These are phyloP conservation scores for Vitis cinerea DNA, from an alignment of 164 flowering plant species.

Conservation along the genomic window DNA sequence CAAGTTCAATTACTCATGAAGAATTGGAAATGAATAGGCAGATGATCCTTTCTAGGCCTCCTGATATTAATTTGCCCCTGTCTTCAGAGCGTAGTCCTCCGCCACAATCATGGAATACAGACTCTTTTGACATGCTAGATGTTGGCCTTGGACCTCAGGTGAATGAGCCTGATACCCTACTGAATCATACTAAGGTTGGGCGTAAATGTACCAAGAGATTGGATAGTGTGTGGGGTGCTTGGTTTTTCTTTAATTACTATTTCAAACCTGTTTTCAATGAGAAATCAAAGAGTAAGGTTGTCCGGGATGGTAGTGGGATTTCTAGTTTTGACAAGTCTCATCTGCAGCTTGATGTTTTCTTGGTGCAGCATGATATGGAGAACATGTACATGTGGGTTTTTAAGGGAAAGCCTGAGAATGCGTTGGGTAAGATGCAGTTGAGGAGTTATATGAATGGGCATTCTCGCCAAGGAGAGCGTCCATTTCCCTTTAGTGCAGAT, in stretches of 20 bases:
- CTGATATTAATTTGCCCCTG: constrained; percentile 31
- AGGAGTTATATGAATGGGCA: constrained; percentile 44
- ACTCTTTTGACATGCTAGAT: constrained; percentile 22
- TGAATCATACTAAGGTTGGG: constrained; percentile 26
- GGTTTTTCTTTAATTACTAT: constrained; percentile 37
- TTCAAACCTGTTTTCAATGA: constrained; percentile 39
- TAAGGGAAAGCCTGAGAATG: constrained; percentile 39
- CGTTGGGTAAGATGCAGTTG: constrained; percentile 43
- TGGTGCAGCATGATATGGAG: constrained; percentile 48
- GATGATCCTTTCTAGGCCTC: constrained; percentile 15
- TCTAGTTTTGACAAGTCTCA: constrained; percentile 33
- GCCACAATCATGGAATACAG: constrained; percentile 20
- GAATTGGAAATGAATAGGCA: constrained; percentile 23
- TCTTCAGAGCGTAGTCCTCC: constrained; percentile 24
- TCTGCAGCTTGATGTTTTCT: constrained; percentile 25
- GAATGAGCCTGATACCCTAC: constrained; percentile 12
- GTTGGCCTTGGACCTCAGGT: constrained; percentile 24
- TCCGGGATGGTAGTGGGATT: constrained; percentile 26
- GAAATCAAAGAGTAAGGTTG: constrained; percentile 26
- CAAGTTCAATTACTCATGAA: constrained; percentile 20
- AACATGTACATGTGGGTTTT: constrained; percentile 47
- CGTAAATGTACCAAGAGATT: constrained; percentile 25
- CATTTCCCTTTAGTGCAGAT: constrained; percentile 34
- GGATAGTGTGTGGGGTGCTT: constrained; percentile 42
- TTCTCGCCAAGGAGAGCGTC: constrained; percentile 33